Base-by-base conservation (phyloP, 352 stramenopile genomes). In the Phytopythium oedochilum region DNA sequence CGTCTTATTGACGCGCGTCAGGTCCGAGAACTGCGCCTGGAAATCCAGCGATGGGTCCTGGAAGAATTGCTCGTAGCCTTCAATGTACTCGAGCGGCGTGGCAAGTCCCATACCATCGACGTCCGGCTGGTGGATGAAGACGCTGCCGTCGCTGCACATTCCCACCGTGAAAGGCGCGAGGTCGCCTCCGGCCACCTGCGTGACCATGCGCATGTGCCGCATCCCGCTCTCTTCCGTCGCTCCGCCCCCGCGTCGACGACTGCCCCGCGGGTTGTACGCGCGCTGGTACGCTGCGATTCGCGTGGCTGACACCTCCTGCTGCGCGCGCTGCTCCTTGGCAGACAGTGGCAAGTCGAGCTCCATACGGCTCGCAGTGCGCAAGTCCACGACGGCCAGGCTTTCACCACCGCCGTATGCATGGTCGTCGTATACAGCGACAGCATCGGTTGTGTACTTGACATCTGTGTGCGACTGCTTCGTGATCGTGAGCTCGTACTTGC, bases 1-100 rank as follows among this genome's bases (percentile, higher is more conserved):
- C 25, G 70, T 88, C 29, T 75, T 86, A 55, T 88, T 92, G 8
- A 88, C 78, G 26, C 79, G 74, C 31, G 79, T 92, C 43, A 88
- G 71, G 55, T 92, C 81, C 15, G 78, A 89, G 58, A 89, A 92
- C 55, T 89, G 75, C 25, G 71, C 71, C 59, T 92, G 76, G 49
- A 89, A 88, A 25, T 72, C 73, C 26, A 89, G 55, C 20, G 76
- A 88, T 23, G 77, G 78, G 51, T 94, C 83, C 52, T 88, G 73
- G 57, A 92, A 92, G 57, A 92, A 94, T 45, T 82, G 52, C 48
- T 94, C 83, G 60, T 94, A 94, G 12, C 83, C 83, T 58, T 85
- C 74, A 17, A 94, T 75, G 55, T 87, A 88, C 52, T 89, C 64
- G 6, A 91, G 67, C 5, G 79, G 79, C 15, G 79, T 85, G 11